Evolutionary conservation across 345 rosid genomes (phyloP).

Genomic region (Syzygium jambos): DNA sequence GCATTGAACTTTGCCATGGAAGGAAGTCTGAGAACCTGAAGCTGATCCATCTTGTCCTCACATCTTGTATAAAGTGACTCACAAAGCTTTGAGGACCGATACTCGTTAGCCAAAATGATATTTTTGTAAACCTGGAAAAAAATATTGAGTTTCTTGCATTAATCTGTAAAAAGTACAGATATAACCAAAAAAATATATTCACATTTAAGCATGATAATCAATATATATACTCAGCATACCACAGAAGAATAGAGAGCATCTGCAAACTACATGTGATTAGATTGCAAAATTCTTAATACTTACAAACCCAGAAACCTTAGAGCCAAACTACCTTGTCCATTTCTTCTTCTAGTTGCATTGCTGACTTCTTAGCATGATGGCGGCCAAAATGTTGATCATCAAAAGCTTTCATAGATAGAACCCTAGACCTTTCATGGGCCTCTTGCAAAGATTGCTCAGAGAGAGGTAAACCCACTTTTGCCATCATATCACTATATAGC

Average conservation of each 20-base stretch:
- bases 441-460: conserved; percentile 54
- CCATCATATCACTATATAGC: conserved; percentile 64
- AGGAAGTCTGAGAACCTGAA: conserved; percentile 96
- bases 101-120: conserved; percentile 64
- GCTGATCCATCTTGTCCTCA: conserved; percentile 97
- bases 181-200: background rate
- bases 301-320: background rate
- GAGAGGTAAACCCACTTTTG: conserved; percentile 54
- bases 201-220: background rate
- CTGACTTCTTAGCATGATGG: conserved; percentile 84
- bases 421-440: conserved; percentile 55
- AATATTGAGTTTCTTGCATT: background rate
- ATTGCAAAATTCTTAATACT: background rate
- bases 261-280: background rate
- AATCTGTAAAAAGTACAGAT: background rate
- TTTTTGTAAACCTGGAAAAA: conserved; percentile 49
- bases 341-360: conserved; percentile 67
- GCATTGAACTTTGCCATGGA: conserved; percentile 99
- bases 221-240: background rate
- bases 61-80: conserved; percentile 72
- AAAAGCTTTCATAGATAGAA: conserved; percentile 53
- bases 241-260: background rate
- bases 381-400: conserved; percentile 94
- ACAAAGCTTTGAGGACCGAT: conserved; percentile 80
- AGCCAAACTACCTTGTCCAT: conserved; percentile 56